Base-by-base conservation (phyloP, 768 basidiomycete genomes). In the Amanita exitialis region DNA sequence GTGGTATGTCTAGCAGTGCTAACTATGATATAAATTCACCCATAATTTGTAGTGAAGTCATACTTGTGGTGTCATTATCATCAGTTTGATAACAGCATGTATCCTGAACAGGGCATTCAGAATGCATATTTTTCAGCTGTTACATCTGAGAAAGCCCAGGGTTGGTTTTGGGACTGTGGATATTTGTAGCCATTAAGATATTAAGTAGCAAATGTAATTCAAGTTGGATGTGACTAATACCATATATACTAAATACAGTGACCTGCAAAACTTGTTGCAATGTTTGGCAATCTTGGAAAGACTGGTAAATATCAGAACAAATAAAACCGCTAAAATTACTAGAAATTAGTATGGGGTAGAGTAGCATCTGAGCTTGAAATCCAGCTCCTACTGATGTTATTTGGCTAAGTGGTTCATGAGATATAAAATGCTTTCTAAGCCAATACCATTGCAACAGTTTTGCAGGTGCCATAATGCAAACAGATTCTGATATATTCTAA, bases 151-250 rank as follows among this genome's bases (percentile, higher is more conserved):
- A 62, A 61, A 58, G 54, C 59, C 10, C 39, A 28, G 21, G 53
- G 52, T 1, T 62, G 59, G 57, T 62, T 60, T 49, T 41, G 44
- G 13, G 56, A 62, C 48, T 55, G 54, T 44, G 58, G 54, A 21
- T 61, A 61, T 30, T 20, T 39, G 38, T 39, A 20, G n/a, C 18
- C n/a, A 6, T 20, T 6, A n/a, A 39, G 18, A 39, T 39, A 27
- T 36, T 18, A 23, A 30, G 38, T 12, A 43, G 28, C 30, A 27
- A 42, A 42, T 18, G 42, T 42, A 41, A 15, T 23, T 48, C 45
- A 41, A 16, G 38, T 42, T 8, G 41, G 52, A 34, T 48, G 47
- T 45, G 6, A 21, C 43, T 46, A 52, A 23, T 30, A 30, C 36
- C 15, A 25, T 41, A 32, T 41, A 39, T 16, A 53, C 6, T 28